A percentile compares a stretch with the other conserved stretches of the same genome.
These are phyloP conservation scores for Casaregolazyma lundiana DNA, from an alignment of 1,139 yeast genomes.

Conservation along the genomic window DNA sequence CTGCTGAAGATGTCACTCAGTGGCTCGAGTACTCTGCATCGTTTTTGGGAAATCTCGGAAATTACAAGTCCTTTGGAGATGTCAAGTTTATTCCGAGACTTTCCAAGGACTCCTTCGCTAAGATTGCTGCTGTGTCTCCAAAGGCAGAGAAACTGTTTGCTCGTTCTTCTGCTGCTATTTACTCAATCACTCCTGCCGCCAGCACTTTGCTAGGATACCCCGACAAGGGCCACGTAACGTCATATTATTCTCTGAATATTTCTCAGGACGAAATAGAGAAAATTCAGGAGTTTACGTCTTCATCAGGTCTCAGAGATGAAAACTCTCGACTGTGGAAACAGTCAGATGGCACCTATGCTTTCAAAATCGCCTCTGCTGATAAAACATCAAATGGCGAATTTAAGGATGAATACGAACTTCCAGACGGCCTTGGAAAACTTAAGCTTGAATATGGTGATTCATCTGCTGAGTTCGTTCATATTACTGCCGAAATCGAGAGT, in stretches of 20 bases:
- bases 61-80: conserved; percentile 87
- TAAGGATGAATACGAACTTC: conserved; percentile 22
- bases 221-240: conserved; percentile 66
- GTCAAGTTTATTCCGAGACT: conserved; percentile 73
- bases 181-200: conserved; percentile 43
- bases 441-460: conserved; percentile 68
- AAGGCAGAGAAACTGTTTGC: conserved; percentile 41
- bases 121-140: conserved; percentile 41
- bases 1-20: conserved; percentile 39
- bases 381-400: conserved; percentile 23
- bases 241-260: conserved; percentile 58
- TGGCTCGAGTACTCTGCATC: conserved; percentile 71
- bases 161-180: conserved; percentile 46
- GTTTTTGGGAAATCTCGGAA: conserved; percentile 75
- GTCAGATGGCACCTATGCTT: conserved; percentile 26
- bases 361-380: conserved; percentile 31
- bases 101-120: conserved; percentile 43
- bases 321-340: conserved; percentile 61
- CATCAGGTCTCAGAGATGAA: conserved; percentile 68
- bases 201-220: conserved; percentile 69
- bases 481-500: conserved; percentile 50
- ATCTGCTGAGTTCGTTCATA: conserved; percentile 52
- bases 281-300: conserved; percentile 59
- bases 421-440: conserved; percentile 39
- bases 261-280: conserved; percentile 60